Base-by-base conservation (phyloP, 176 grass and related monocot species). In the Stipa capillata region DNA sequence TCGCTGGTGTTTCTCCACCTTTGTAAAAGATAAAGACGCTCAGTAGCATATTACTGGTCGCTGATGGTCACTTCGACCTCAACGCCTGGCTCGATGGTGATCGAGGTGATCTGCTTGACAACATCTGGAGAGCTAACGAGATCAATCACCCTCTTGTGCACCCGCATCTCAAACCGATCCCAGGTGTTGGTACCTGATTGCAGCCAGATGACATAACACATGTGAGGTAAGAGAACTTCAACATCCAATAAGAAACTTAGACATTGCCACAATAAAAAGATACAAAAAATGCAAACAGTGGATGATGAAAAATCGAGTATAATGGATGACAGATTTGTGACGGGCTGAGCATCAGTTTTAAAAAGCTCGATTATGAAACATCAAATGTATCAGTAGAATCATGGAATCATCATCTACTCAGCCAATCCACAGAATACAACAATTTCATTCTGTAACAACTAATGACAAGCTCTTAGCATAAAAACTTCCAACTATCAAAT, bases 111-210 rank as follows among this genome's bases (percentile, higher is more conserved):
- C 75, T 87, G 84, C 69, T 90, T 90, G 53, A 87, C 88, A 51
- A 90, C 84, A 23, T 87, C 84, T 0, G 88, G 69, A 14, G 84
- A 80, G 48, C 88, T 87, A 47, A 82, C 36, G 0, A 91, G 85
- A 78, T 87, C 85, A 29, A 91, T 91, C 56, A 87, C 77, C 81
- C 81, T 91, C 73, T 91, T 91, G 77, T 91, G 81, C 5, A 87
- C 60, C 41, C 85, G 73, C 77, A 91, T 84, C 82, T 88, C 89
- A 73, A 88, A 85, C 17, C 58, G 65, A 68, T 90, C 85, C 89
- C 89, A 91, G 29, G 82, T 91, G 73, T 88, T 88, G 21, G 89
- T 91, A 61, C 85, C 85, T 88, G 42, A 21, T 51, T 21, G n/a
- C n/a, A 49, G 6, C 6, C 18, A 51, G 48, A n/a, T n/a, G n/a